Evolutionary conservation across 768 basidiomycete genomes (phyloP).

Genomic region (Agaricus blazei): DNA sequence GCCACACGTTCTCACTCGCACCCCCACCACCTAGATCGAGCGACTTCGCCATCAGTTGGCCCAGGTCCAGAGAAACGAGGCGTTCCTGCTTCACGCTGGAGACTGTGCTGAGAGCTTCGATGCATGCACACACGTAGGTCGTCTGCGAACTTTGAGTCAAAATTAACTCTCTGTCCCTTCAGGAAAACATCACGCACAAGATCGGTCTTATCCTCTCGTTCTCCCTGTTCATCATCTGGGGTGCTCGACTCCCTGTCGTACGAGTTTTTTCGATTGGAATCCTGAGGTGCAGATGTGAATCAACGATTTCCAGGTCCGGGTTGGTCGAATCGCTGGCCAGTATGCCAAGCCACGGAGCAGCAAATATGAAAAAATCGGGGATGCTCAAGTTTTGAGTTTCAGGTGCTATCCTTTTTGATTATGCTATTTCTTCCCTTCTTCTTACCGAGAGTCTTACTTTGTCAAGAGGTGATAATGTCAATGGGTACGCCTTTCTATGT

Average conservation of each 20-base stretch:
- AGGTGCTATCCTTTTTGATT: conserved; percentile 43
- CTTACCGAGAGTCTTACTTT: neutral
- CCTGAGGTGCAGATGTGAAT: neutral
- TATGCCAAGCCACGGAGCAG: conserved; percentile 94
- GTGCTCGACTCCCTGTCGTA: conserved; percentile 89
- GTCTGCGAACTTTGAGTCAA: neutral
- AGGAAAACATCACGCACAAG: conserved; percentile 86
- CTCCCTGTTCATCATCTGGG: conserved; percentile 93
- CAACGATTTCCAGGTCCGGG: conserved; percentile 48
- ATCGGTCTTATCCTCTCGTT: conserved; percentile 92
- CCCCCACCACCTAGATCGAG: conserved; percentile 53
- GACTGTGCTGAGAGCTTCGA: conserved; percentile 98
- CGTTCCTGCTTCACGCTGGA: conserved; percentile 94
- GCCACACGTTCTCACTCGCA: conserved; percentile 10
- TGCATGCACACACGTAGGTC: conserved; percentile 77
- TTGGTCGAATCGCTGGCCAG: conserved; percentile 93
- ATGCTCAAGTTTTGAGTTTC: conserved; percentile 79
- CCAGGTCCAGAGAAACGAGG: conserved; percentile 80
- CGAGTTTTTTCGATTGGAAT: conserved; percentile 17
- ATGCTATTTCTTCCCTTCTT: neutral
- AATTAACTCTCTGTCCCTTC: conserved; percentile 1
- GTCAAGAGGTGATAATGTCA: conserved; percentile 90
- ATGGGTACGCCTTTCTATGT: conserved; percentile 51
- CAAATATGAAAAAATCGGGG: conserved; percentile 70
- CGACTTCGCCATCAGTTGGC: conserved; percentile 75